Base-by-base conservation (phyloP, 2,329 filamentous ascomycete species). In the Alternaria alternata region DNA sequence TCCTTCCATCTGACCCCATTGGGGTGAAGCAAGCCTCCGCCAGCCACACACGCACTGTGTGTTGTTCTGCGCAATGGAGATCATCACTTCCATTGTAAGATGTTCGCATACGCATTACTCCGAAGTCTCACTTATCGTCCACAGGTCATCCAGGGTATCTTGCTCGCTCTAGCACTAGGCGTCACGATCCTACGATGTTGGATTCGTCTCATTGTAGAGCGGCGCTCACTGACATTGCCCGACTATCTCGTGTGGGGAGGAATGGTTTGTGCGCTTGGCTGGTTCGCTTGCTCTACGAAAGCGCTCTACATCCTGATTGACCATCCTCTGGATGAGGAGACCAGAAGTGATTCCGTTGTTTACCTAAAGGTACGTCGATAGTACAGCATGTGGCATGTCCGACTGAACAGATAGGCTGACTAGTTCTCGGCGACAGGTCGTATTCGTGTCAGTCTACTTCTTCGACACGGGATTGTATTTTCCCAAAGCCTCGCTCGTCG, bases 381-480 rank as follows among this genome's bases (percentile, higher is more conserved):
- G 12, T 8, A 47, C 26, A n/a, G 14, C 3, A 36, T 32, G 11
- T 11, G 8, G 6, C 4, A 36, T 30, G 4, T 42, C 18, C 9
- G 24, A 18, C 11, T 6, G 7, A 24, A 48, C 4, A 8, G 9
- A 24, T 28, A 18, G 20, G 32, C 57, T 56, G 5, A 60, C 12
- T 26, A 16, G 5, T 16, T 11, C 16, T 28, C 28, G 32, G 8
- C 28, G 16, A 14, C 16, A 70, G 68, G 64, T 64, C 7, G 69
- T 71, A 5, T 71, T 64, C 39, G 44, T 62, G 20, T 61, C 68
- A 20, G 56, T 54, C 18, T 71, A 62, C 44, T 63, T 70, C 32
- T 70, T 71, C 51, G 65, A 71, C n/a, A 54, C 67, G 6, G 66
- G 66, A 9, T 41, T 71, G 24, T 71, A 67, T 38, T 65, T 70